Evolutionary conservation across 306 rosid genomes (phyloP), one percentile per base, ranked within the genome.

Genomic region (Comarum palustre): DNA sequence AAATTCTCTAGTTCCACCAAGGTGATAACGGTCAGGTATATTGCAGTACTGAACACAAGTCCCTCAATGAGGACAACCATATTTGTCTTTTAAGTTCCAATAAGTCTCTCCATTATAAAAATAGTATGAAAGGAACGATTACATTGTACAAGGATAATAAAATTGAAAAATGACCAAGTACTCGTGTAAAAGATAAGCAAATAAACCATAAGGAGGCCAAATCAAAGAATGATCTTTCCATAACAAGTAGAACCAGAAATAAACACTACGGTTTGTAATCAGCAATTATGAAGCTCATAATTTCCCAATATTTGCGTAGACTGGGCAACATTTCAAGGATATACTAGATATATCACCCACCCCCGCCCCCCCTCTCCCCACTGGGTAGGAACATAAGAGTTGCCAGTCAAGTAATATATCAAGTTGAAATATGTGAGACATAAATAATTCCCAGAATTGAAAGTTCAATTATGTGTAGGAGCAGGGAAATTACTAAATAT

Each of bases 391-490:
- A 68, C 20, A 29, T 36, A 68, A 27, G 10, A 47, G 2, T 4
- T 68, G 27, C 47, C 5, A 27, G 72, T 29, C 41, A 59, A 59
- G 32, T 29, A 47, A 68, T 34, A 27, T 27, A 20, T 69, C 24
- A 69, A 38, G 14, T 5, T 31, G 15, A 31, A 19, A 48, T 39
- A 68, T 31, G 17, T 9, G 72, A 32, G 24, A 68, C 36, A 17
- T 6, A 27, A 27, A 45, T 67, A 46, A 43, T 27, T n/a, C 54
- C 55, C 12, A 4, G 8, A 67, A 27, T 4, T 46, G 52, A 42
- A 66, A 66, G 70, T 66, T 42, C 11, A 41, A 66, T 58, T 55
- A 55, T 24, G 11, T 29, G 14, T 31, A 61, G 41, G 65, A 59
- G 17, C 39, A 29, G 65, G 65, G 17, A 16, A 45, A 68, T 19